Conservation (phyloP, 2,329 filamentous ascomycete species). For the Colletotrichum zoysiae region DNA sequence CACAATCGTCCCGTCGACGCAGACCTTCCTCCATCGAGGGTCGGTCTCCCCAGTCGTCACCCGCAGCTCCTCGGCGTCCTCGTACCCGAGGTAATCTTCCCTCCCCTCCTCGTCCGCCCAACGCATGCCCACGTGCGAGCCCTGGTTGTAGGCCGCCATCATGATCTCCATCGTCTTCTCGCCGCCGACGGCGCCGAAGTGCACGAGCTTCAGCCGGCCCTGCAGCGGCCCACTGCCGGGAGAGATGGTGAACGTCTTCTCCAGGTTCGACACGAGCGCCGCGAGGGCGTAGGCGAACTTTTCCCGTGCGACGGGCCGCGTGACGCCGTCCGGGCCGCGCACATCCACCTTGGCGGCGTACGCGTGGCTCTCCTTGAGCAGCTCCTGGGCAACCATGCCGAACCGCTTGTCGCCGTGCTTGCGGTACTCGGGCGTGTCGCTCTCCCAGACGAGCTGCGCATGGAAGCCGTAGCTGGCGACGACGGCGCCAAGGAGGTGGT, state of each 20-base stretch:
- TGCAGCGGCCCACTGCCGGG: constrained; percentile 79
- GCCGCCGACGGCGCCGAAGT: constrained; percentile 77
- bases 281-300: constrained; percentile 82
- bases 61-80: constrained; percentile 74
- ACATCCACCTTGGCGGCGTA: constrained; percentile 59
- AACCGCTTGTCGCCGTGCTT: constrained; percentile 83
- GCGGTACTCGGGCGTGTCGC: constrained; percentile 86
- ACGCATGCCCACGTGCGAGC: constrained; percentile 65
- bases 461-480: constrained; percentile 94
- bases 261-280: constrained; percentile 83
- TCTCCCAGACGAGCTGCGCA: constrained; percentile 88
- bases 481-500: constrained; percentile 77
- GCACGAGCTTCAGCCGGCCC: constrained; percentile 76
- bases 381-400: constrained; percentile 83
- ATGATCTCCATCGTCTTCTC: constrained; percentile 82
- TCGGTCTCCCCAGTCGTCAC: constrained; percentile 77
- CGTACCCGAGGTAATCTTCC: constrained; percentile 74
- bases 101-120: constrained; percentile 65
- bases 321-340: constrained; percentile 36
- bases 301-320: constrained; percentile 44
- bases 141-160: constrained; percentile 71
- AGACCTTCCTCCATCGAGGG: constrained; percentile 84
- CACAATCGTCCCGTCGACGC: constrained; percentile 92
- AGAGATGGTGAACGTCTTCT: constrained; percentile 85
- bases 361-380: constrained; percentile 69